A percentile compares a stretch with the other conserved stretches of the same genome.
These are phyloP conservation scores for Rhododendron mucronatum DNA, from an alignment of 148 eudicot species.

Conservation along the genomic window DNA sequence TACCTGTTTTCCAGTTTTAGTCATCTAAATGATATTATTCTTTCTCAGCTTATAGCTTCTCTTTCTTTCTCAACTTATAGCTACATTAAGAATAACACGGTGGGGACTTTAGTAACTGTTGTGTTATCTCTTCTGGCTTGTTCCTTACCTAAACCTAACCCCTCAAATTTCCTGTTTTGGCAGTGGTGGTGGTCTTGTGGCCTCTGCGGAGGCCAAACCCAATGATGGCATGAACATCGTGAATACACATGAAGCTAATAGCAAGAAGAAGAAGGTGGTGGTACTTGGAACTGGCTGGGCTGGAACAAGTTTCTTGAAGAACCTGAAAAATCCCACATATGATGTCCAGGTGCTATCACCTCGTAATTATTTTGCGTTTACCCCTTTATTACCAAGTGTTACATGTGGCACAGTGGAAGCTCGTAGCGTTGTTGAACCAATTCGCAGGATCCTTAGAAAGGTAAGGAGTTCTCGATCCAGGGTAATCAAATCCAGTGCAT, in stretches of 20 bases:
- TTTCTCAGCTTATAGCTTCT: neutral
- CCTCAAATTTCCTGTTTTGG: neutral
- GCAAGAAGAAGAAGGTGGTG: constrained; percentile 23
- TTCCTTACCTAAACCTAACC: neutral
- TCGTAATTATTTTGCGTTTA: constrained; percentile 27
- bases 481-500: too few relatives aligned
- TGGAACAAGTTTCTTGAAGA: constrained; percentile 21
- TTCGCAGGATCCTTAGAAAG: constrained; percentile 21
- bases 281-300: constrained; percentile 33
- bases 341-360: constrained; percentile 29
- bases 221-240: neutral
- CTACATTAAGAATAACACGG: neutral
- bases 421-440: constrained; percentile 26
- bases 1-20: neutral
- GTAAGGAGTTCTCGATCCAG: neutral
- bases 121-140: neutral
- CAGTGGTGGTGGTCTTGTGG: constrained; percentile 24
- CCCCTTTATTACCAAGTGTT: constrained; percentile 27
- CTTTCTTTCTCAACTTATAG: neutral
- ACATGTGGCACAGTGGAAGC: constrained; percentile 29
- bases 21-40: neutral
- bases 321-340: constrained; percentile 15
- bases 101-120: neutral
- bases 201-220: constrained; percentile 9
- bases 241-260: neutral